Percentiles rank a stretch among this genome's conserved stretches.
phyloP scores from a whole-genome alignment of 139 green algal species.

The Auxenochlorella pyrenoidosa region DNA sequence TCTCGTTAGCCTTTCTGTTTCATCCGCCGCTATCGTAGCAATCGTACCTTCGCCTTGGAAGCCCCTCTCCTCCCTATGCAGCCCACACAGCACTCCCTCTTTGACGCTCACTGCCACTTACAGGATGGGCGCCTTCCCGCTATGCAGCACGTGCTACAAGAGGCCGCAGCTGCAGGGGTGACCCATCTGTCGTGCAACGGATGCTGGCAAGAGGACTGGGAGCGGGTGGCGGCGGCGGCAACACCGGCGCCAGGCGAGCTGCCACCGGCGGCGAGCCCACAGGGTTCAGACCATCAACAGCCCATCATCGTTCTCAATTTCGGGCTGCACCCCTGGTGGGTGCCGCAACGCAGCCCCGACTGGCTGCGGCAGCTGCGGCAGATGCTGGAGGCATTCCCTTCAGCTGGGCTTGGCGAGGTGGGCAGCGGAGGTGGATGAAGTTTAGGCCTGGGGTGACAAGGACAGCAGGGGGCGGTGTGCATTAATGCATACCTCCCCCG shows the following conservation, averaged over 20 bases:
- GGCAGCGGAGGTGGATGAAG: background rate
- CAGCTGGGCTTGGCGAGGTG: conserved; percentile 60
- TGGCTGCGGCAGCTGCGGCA: conserved; percentile 52
- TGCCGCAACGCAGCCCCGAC: conserved; percentile 10
- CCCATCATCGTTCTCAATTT: conserved; percentile 49
- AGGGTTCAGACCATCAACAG: background rate
- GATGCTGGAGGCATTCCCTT: conserved; percentile 35
- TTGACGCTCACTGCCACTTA: conserved; percentile 62
- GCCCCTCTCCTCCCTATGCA: background rate
- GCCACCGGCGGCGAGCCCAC: background rate
- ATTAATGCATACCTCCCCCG: background rate
- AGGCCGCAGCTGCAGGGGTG: conserved; percentile 11
- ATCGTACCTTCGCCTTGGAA: background rate
- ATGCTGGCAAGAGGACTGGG: conserved; percentile 56
- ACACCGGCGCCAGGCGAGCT: background rate
- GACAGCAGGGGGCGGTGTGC: no score
- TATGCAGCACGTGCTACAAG: conserved; percentile 7
- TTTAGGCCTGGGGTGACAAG: background rate
- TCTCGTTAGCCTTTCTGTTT: background rate
- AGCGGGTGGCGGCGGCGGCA: conserved; percentile 27
- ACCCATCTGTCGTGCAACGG: conserved; percentile 45
- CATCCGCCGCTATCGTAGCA: background rate
- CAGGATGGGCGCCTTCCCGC: conserved; percentile 46
- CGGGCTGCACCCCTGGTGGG: conserved; percentile 67
- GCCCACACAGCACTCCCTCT: background rate